A percentile compares a stretch with the other conserved stretches of the same genome.
phyloP scores from a whole-genome alignment of 2,329 filamentous ascomycete species.

The Paracoccidioides brasiliensis region DNA sequence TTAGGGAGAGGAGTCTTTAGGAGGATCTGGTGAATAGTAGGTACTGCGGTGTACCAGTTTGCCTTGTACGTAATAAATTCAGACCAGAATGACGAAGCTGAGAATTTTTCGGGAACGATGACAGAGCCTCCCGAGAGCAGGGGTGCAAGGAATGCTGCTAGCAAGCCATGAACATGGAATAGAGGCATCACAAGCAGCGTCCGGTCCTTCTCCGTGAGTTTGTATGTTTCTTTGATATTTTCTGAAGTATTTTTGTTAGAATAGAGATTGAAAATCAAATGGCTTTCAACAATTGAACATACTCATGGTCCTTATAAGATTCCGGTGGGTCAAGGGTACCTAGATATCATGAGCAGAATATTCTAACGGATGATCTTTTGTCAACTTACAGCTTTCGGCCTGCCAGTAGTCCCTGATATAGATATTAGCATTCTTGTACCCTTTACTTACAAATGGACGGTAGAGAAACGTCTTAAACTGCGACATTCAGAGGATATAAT shows the following conservation, averaged over 20 bases:
- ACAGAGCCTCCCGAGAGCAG: conserved; percentile 65
- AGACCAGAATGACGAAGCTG: conserved; percentile 67
- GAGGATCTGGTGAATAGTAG: conserved; percentile 81
- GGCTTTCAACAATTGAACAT: conserved; percentile 18
- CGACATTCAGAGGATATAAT: not conserved
- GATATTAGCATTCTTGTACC: not conserved
- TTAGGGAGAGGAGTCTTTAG: conserved; percentile 58
- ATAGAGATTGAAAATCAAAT: conserved; percentile 1
- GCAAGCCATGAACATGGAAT: conserved; percentile 80
- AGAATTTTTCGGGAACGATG: conserved; percentile 67
- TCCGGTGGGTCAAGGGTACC: conserved; percentile 67
- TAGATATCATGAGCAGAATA: conserved; percentile 17
- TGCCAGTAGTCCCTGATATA: conserved; percentile 57
- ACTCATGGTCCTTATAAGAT: conserved; percentile 71
- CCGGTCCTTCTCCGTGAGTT: conserved; percentile 56
- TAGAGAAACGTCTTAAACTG: not conserved
- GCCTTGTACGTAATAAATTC: conserved; percentile 62
- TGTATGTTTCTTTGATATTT: conserved; percentile 68
- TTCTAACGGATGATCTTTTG: not conserved
- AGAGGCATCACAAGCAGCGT: conserved; percentile 84
- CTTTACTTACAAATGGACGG: not conserved
- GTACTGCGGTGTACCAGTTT: conserved; percentile 90
- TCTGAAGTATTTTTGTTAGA: conserved; percentile 26
- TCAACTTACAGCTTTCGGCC: conserved; percentile 61
- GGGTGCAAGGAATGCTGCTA: conserved; percentile 69